Conservation (phyloP, 345 rosid genomes). For the Acer negundo region DNA sequence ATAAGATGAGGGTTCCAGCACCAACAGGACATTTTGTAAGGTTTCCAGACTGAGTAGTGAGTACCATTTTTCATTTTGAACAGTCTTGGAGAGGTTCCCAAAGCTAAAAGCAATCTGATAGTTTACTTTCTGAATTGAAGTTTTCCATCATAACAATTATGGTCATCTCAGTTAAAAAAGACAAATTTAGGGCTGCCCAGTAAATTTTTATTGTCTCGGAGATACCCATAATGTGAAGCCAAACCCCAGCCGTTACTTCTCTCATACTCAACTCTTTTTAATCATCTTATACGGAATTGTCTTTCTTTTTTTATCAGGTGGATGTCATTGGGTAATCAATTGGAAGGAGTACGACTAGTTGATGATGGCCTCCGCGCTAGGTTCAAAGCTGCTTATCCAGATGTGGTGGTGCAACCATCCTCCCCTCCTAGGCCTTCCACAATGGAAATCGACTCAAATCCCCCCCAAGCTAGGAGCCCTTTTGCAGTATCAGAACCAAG, state of each 20-base stretch:
- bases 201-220: too few relatives aligned
- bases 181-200: too few relatives aligned
- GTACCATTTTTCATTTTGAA: too few relatives aligned
- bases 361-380: slow-evolving; percentile 95
- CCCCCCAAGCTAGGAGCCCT: slow-evolving; percentile 50
- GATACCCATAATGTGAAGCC: not conserved
- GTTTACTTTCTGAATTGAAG: too few relatives aligned
- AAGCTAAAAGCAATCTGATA: too few relatives aligned
- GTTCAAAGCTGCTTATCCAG: slow-evolving; percentile 94
- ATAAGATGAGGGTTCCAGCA: not conserved
- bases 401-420: slow-evolving; percentile 74
- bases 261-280: not conserved
- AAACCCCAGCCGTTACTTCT: not conserved
- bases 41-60: not conserved
- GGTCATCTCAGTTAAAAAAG: not conserved
- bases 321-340: slow-evolving; percentile 95
- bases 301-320: slow-evolving; percentile 47
- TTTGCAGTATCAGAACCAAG: slow-evolving; percentile 43
- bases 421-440: slow-evolving; percentile 88
- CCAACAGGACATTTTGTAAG: not conserved
- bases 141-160: too few relatives aligned
- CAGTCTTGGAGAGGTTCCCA: too few relatives aligned
- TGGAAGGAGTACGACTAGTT: slow-evolving; percentile 80
- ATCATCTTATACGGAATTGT: not conserved
- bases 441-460: slow-evolving; percentile 63